phyloP scores from a whole-genome alignment of 2,329 filamentous ascomycete species.

The Fusarium zealandicum region DNA sequence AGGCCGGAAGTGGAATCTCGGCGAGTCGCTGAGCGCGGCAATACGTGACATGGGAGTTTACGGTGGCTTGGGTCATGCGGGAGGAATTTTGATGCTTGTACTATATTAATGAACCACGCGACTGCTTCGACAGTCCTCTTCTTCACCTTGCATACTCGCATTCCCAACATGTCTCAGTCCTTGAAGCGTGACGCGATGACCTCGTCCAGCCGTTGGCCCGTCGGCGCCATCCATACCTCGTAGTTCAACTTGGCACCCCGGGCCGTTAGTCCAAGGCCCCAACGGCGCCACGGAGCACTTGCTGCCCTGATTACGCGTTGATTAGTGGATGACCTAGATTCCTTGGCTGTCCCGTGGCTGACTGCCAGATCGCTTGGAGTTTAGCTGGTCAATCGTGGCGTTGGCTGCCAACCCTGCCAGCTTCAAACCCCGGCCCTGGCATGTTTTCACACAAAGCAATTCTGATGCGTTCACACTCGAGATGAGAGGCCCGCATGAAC shows the following conservation, averaged over 20 bases:
- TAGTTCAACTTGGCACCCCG: slow-evolving; percentile 3
- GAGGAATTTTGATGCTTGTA: slow-evolving; percentile 15
- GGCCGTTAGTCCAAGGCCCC: slow-evolving; percentile 16
- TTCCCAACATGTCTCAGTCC: not conserved
- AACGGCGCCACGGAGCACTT: not conserved
- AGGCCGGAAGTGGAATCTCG: slow-evolving; percentile 29
- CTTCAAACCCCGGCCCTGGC: not conserved
- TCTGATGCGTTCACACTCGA: not conserved
- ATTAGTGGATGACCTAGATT: slow-evolving; percentile 3
- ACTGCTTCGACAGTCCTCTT: slow-evolving; percentile 21
- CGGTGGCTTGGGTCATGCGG: slow-evolving; percentile 9
- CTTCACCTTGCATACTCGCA: not conserved
- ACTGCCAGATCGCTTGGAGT: not conserved
- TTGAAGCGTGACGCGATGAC: not conserved
- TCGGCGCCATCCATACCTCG: not conserved
- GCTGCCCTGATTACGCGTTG: not conserved
- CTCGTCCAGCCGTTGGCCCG: not conserved
- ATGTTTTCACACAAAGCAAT: not conserved
- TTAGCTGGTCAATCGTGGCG: not conserved
- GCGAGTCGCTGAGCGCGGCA: not conserved
- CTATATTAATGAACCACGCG: slow-evolving; percentile 20
- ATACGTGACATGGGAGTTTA: slow-evolving; percentile 25
- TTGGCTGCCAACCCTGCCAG: not conserved
- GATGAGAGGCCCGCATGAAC: not conserved
- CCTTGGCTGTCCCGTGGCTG: not conserved